Evolutionary conservation across 345 rosid species (phyloP).

Genomic region (Eucalyptus coolabah): DNA sequence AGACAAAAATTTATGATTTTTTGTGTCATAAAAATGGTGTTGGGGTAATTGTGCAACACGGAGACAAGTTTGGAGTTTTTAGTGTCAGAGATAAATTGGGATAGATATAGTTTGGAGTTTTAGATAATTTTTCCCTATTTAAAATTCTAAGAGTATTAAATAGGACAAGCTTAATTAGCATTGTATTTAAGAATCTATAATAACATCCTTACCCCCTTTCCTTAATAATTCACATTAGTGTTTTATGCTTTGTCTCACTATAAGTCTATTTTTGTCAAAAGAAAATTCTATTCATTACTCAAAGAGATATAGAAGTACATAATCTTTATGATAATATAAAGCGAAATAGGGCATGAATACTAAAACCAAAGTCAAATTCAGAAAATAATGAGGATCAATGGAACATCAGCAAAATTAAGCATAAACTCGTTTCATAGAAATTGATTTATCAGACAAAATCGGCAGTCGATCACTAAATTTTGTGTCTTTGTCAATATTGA

Average conservation of each 20-base stretch:
- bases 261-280: background rate
- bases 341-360: fast-evolving
- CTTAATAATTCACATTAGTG: background rate
- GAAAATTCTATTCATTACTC: too few relatives aligned
- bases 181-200: background rate
- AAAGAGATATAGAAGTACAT: too few relatives aligned
- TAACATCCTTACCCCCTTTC: background rate
- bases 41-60: background rate
- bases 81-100: background rate
- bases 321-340: too few relatives aligned
- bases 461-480: fast-evolving
- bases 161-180: background rate
- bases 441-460: fast-evolving
- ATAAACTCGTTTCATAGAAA: too few relatives aligned
- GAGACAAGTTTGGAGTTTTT: background rate
- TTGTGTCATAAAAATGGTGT: background rate
- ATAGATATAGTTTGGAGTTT: background rate
- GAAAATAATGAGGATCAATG: too few relatives aligned
- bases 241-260: background rate
- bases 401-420: fast-evolving
- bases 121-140: background rate
- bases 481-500: fast-evolving
- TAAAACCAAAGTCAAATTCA: too few relatives aligned
- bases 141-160: background rate
- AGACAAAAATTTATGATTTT: background rate